A percentile compares a stretch with the other conserved stretches of the same genome.
phyloP scores from a whole-genome alignment of 2,329 filamentous ascomycete species.

The Aaosphaeria arxii region DNA sequence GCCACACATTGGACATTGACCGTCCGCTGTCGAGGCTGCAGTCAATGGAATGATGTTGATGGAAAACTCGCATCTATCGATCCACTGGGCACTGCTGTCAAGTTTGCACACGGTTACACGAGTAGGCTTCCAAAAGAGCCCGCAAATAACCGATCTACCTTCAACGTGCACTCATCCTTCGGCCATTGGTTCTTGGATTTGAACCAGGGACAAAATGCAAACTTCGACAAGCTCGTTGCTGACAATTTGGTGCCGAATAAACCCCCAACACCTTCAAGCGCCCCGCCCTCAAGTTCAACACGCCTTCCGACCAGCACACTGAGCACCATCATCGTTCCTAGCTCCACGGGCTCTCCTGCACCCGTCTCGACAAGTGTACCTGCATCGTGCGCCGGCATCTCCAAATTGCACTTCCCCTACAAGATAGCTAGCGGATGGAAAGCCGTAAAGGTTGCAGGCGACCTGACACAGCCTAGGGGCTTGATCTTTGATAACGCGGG shows the following conservation, averaged over 20 bases:
- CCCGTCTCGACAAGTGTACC: constrained; percentile 19
- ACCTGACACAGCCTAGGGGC: constrained; percentile 37
- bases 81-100: constrained; percentile 9
- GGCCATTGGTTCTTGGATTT: constrained; percentile 26
- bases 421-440: constrained; percentile 23
- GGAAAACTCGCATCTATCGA: constrained; percentile 17
- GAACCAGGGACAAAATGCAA: constrained; percentile 16
- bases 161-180: constrained; percentile 27
- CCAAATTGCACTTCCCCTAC: constrained; percentile 13
- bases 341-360: constrained; percentile 4
- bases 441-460: constrained; percentile 38
- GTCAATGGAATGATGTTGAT: constrained; percentile 25
- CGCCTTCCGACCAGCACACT: constrained; percentile 10
- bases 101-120: constrained; percentile 24
- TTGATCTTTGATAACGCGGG: constrained; percentile 39
- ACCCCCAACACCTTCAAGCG: constrained; percentile 13
- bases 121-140: constrained; percentile 17
- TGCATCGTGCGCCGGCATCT: constrained; percentile 15
- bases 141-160: constrained; percentile 27
- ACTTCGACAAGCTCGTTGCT: constrained; percentile 22
- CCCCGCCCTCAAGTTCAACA: constrained; percentile 7
- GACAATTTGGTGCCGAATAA: constrained; percentile 16
- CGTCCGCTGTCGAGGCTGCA: constrained; percentile 29
- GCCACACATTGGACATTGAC: constrained; percentile 30
- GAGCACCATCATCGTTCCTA: constrained; percentile 9